Base-by-base conservation (phyloP, 768 basidiomycete species). In the Termitomyces sp. region DNA sequence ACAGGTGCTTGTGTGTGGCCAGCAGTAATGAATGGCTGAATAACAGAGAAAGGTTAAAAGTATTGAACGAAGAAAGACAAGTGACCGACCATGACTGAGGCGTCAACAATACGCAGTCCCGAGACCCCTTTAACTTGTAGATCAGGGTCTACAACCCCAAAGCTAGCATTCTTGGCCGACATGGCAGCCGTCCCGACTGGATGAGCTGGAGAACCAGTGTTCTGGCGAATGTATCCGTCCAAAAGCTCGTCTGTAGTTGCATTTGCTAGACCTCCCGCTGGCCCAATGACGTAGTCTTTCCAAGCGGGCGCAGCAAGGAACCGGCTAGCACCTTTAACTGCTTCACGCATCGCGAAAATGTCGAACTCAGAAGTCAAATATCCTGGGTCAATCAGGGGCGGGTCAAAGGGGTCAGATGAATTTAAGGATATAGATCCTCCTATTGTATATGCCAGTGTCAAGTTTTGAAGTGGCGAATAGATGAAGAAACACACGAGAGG, bases 361-460 rank as follows among this genome's bases (percentile, higher is more conserved):
- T 71, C 71, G 50, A 66, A 59, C 11, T 60, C 59, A 4, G 60
- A 53, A 25, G 56, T 57, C 32, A 78, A 71, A 19, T 54, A 58
- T 32, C 37, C 46, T 0, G 79, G 78, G 62, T 82, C 73, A 65
- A 84, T 63, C 5, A 68, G 49, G 1, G 81, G 80, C 32, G 66
- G 49, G 45, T 68, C 69, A 64, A 80, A 80, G 23, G 77, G 68
- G 59, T 72, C 63, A 17, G 67, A 71, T 19, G 77, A 75, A 46
- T 66, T 73, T 59, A 79, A 51, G 4, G 59, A 63, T n/a, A 70
- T 23, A 5, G 58, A 43, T n/a, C 69, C 69, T 46, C 68, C 68
- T 69, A 43, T 8, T 23, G 4, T 21, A 21, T 9, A 35, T 34
- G 10, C 23, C 23, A 17, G 23, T 34, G 10, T 35, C 23, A 17